Evolutionary conservation across 805 yeast genomes (phyloP).

Genomic region (Hanseniaspora occidentalis): DNA sequence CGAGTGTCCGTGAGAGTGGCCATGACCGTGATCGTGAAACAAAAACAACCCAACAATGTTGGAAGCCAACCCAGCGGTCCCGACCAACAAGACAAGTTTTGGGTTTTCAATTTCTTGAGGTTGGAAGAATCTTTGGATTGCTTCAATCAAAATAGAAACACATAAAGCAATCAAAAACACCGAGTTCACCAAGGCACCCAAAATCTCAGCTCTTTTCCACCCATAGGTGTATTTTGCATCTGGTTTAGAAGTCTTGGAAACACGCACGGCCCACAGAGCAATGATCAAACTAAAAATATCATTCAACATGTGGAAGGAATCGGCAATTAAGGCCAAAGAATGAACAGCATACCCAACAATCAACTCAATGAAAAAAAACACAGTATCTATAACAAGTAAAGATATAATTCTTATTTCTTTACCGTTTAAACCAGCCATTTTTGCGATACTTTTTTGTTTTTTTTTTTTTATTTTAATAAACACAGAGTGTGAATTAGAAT

Average conservation of each 20-base stretch:
- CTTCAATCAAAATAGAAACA: constrained; percentile 84
- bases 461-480: background rate
- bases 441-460: background rate
- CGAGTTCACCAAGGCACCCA: constrained; percentile 90
- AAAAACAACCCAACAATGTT: constrained; percentile 73
- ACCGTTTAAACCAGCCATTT: constrained; percentile 15
- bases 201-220: constrained; percentile 94
- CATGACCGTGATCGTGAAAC: constrained; percentile 78
- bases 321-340: constrained; percentile 89
- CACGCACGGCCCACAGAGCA: constrained; percentile 94
- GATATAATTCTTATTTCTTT: constrained; percentile 66
- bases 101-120: constrained; percentile 77
- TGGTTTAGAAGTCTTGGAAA: constrained; percentile 68
- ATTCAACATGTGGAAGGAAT: constrained; percentile 94
- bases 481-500: background rate
- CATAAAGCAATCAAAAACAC: constrained; percentile 88
- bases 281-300: constrained; percentile 82
- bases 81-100: constrained; percentile 69
- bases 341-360: constrained; percentile 83
- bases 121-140: constrained; percentile 73
- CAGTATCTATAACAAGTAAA: constrained; percentile 61
- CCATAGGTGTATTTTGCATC: constrained; percentile 91
- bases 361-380: constrained; percentile 77
- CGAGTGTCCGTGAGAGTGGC: constrained; percentile 44
- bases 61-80: constrained; percentile 69